Evolutionary conservation across 23 red algal species (phyloP), one percentile per base, ranked within the genome.

Genomic region (Gracilaria caudata): DNA sequence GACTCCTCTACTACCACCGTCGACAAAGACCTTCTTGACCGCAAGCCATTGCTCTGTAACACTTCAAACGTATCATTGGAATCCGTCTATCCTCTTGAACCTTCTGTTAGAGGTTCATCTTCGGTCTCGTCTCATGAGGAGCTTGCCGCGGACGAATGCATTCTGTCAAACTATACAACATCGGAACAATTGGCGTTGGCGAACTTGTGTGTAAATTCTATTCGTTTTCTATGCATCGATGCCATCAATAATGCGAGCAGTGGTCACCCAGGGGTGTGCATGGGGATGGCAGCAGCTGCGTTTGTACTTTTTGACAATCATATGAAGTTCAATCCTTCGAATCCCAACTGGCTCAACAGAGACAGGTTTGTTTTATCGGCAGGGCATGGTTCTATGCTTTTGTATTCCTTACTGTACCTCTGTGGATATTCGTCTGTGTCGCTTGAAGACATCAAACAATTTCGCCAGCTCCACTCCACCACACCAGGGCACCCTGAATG

Each of bases 401-500:
- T 88, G 84, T 98, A 98, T 82, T 91, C 96, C 21, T 68, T 98
- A 40, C 77, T 98, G 7, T 58, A 95, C 39, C 73, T 98, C n/a
- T 98, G 71, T 49, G 96, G 96, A 14, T 98, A 95, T 70, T 84
- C 93, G 35, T 86, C 78, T 39, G 86, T 94, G 21, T 88, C 66
- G 9, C 53, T 98, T 60, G 92, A 98, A 2, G 96, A 98, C 68
- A 88, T 98, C 32, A 92, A 95, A 74, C 41, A 84, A 41, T 98
- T 98, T 80, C 87, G 96, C 21, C 44, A 95, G 61, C 84, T 92
- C 26, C 64, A 85, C 28, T 92, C 92, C 4, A 21, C 23, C 36
- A 95, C 96, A 21, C 86, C 96, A 7, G 96, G 96, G n/a, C 96
- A 98, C 37, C 96, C 96, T 25, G 96, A 98, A 82, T 93, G 92